Conservation (phyloP, 2,329 filamentous ascomycete genomes). For the Trematosphaeria pertusa region DNA sequence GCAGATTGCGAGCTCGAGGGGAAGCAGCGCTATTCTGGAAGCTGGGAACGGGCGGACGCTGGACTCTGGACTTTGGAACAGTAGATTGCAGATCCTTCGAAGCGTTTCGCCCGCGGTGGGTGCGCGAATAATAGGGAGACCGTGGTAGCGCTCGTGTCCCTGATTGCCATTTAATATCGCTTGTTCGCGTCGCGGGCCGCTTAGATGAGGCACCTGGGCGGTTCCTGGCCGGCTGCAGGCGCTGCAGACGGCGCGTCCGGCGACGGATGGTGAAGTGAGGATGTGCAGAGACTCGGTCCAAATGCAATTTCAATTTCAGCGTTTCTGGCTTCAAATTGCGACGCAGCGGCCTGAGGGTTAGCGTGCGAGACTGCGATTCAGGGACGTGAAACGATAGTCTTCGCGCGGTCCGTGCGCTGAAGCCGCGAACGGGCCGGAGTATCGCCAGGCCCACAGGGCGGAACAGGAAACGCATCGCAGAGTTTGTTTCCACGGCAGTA, state of each 20-base stretch:
- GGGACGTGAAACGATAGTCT: constrained; percentile 35
- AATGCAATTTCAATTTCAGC: too few species aligned
- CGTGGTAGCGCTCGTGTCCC: constrained; percentile 20
- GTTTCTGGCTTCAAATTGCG: neutral
- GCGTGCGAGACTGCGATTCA: constrained; percentile 16
- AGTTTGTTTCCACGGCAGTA: neutral
- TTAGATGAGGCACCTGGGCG: constrained; percentile 15
- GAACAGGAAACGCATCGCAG: neutral
- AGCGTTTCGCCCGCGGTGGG: constrained; percentile 8
- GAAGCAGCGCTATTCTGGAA: neutral
- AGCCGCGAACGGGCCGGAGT: too few species aligned
- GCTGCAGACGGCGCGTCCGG: neutral
- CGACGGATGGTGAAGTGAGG: constrained; percentile 14
- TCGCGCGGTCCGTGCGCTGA: constrained; percentile 14
- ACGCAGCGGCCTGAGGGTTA: neutral
- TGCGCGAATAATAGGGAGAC: constrained; percentile 8
- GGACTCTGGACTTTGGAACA: neutral
- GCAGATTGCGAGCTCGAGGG: neutral
- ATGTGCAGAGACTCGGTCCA: constrained; percentile 8
- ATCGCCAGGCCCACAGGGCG: neutral
- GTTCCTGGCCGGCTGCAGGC: constrained; percentile 3
- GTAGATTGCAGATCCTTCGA: neutral
- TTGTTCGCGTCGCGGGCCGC: constrained; percentile 23
- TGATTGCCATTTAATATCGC: constrained; percentile 28
- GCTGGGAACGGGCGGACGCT: neutral